Evolutionary conservation across 805 yeast species (phyloP), one percentile per base, ranked within the genome.

Genomic region (Ogataea thermomethanolica): DNA sequence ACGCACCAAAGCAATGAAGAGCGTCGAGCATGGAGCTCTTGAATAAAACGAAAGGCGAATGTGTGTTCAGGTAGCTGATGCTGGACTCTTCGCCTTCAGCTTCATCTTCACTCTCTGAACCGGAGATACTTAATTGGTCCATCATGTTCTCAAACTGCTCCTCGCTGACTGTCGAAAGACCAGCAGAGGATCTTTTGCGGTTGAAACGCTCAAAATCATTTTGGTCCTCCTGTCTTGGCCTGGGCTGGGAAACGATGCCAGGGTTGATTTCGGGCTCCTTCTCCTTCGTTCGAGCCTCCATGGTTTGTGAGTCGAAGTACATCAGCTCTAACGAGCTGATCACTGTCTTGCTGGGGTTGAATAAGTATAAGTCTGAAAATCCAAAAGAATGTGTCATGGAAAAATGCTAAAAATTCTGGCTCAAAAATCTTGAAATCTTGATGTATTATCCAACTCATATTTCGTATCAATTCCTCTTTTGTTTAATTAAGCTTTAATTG

Each of bases 41-140:
- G 56, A 82, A 81, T 29, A 76, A 64, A 1, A 86, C 70, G 38
- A 64, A 76, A 0, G 96, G 89, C 0, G 95, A 79, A 50, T 79
- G 76, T 0, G 91, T 80, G 41, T 82, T 78, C 45, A 84, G 54
- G 53, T 71, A 78, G 53, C 82, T 73, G 26, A 71, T 61, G 21
- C 62, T 59, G 17, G 64, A 55, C 25, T 58, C 70, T 10, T 30
- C 63, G 5, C 62, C 69, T 2, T 54, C 63, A 2, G 59, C 57
- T 26, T 68, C 71, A 7, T 71, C 57, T 26, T 68, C 71, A 7
- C 71, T 65, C n/a, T 67, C 77, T 0, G 76, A 66, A 0, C 85
- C 88, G 3, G 86, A 79, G 7, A 80, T 67, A 58, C 84, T 73
- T 41, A 71, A 67, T 27, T 70, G 67, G 27, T 73, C 79, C 33